Evolutionary conservation across 441 rosid genomes (phyloP).

Genomic region (Syzygium syzygioides): DNA sequence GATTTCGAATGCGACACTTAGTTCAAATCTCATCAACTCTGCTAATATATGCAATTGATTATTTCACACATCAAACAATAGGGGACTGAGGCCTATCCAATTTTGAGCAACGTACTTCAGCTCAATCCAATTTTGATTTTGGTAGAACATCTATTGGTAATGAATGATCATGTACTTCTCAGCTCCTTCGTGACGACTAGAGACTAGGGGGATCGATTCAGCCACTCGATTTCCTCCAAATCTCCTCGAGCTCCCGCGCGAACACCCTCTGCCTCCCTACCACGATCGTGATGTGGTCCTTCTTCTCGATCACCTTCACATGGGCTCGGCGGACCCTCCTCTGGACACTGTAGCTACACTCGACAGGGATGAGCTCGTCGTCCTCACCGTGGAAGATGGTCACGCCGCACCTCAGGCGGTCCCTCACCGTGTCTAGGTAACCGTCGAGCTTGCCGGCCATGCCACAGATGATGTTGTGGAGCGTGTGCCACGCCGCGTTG

Average conservation of each 20-base stretch:
- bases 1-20: not conserved
- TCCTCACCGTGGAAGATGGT: slow-evolving; percentile 67
- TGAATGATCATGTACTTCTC: not conserved
- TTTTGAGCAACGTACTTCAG: not conserved
- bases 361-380: slow-evolving; percentile 79
- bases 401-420: slow-evolving; percentile 55
- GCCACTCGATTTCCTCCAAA: slow-evolving; percentile 50
- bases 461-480: slow-evolving; percentile 93
- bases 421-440: slow-evolving; percentile 59
- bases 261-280: slow-evolving; percentile 77
- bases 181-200: not conserved
- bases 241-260: slow-evolving; percentile 79
- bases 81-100: not conserved
- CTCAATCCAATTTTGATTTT: not conserved
- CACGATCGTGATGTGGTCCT: slow-evolving; percentile 88
- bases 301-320: slow-evolving; percentile 60
- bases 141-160: not conserved
- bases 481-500: slow-evolving; percentile 92
- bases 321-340: slow-evolving; percentile 55
- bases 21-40: not conserved
- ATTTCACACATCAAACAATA: not conserved
- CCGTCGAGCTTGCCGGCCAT: slow-evolving; percentile 72
- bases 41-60: not conserved
- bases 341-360: slow-evolving; percentile 72
- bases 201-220: not conserved